Base-by-base conservation (phyloP, 2,329 filamentous ascomycete genomes). In the Paraconiothyrium sp. region DNA sequence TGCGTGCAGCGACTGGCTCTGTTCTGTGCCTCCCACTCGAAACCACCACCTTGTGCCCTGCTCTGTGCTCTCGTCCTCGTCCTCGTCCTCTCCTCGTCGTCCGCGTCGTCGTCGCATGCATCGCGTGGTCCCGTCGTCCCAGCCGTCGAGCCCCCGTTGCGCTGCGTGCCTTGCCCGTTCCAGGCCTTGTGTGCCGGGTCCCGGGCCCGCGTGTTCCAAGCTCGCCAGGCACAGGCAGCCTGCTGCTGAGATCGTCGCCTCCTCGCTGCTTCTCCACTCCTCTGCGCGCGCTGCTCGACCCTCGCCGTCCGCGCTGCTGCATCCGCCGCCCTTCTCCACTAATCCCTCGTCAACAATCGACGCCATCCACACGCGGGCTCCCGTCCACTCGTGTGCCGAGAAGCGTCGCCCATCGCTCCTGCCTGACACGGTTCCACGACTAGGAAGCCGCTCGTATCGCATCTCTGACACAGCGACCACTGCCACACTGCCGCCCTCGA, bases 361-460 rank as follows among this genome's bases (percentile, higher is more conserved):
- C 24, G 2, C 22, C 52, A 30, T 30, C 27, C 27, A 30, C 14
- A 46, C 43, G 37, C 24, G 37, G 27, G 34, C 61, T 32, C 24
- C 27, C 34, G 41, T 50, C 58, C 50, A 49, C 39, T 61, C 58
- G 34, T 58, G 50, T 27, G 48, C 52, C 58, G 58, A 49, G 43
- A 22, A 8, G 54, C 54, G 6, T 35, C 49, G 44, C 13, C n/a
- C 43, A n/a, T 34, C 57, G 47, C 47, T 30, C 54, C 57, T 48
- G 30, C 34, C 67, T 66, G 60, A 64, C 58, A 61, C 66, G 66
- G 66, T 60, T 65, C 64, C 64, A 63, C 67, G 60, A 65, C 63
- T 41, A 50, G 34, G 41, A 47, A 55, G 52, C 24, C 47, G 47
- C 49, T n/a, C 49, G 49, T 51, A 51, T 51, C 49, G 49, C 49